phyloP scores from a whole-genome alignment of 2,329 filamentous ascomycete species.

The Mycocentrospora acerina region DNA sequence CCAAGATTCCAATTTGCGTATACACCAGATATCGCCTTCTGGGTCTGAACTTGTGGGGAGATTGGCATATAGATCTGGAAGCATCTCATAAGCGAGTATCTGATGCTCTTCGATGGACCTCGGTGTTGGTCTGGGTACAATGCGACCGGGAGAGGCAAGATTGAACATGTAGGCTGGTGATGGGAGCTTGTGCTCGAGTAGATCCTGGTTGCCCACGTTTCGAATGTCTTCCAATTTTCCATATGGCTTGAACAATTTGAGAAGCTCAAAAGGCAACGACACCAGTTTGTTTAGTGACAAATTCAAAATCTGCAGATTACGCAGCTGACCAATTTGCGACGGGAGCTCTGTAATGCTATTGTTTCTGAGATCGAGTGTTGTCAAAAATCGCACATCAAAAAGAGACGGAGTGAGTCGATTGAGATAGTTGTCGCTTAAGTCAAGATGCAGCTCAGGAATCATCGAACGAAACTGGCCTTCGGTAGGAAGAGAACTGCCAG shows the following conservation, averaged over 20 bases:
- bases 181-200: conserved; percentile 7
- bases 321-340: conserved; percentile 23
- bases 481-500: conserved; percentile 25
- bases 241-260: conserved; percentile 17
- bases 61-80: conserved; percentile 7
- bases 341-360: conserved; percentile 33
- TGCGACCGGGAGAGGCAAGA: too few relatives aligned
- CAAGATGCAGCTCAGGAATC: conserved; percentile 26
- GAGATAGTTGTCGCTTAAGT: conserved; percentile 25
- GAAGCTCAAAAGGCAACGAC: conserved; percentile 29
- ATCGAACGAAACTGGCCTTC: conserved; percentile 35
- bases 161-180: too few relatives aligned
- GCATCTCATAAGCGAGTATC: conserved; percentile 4
- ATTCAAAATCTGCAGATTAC: conserved; percentile 21
- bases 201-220: conserved; percentile 16
- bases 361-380: conserved; percentile 20
- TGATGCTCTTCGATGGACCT: background rate
- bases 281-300: conserved; percentile 25
- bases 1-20: conserved; percentile 19
- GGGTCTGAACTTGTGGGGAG: conserved; percentile 9
- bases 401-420: conserved; percentile 20
- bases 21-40: conserved; percentile 15
- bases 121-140: background rate
- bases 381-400: conserved; percentile 30
- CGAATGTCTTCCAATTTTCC: conserved; percentile 15